Conservation (phyloP, 495 filamentous ascomycete genomes). For the Hypomontagnella monticulosa region DNA sequence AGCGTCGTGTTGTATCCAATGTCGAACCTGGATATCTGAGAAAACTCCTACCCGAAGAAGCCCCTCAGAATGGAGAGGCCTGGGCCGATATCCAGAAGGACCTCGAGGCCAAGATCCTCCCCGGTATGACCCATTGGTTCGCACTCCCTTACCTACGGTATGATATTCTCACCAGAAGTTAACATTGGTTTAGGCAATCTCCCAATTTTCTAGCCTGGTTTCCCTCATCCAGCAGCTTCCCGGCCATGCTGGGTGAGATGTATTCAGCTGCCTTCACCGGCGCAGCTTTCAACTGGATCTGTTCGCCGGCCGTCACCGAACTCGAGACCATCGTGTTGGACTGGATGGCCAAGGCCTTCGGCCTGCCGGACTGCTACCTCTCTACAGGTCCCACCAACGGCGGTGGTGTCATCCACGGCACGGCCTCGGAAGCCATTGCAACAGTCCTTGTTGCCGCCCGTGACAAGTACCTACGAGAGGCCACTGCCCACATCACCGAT, state of each 20-base stretch:
- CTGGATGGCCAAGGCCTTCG: constrained; percentile 83
- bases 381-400: constrained; percentile 77
- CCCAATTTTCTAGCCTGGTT: constrained; percentile 98
- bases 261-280: constrained; percentile 89
- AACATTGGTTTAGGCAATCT: constrained; percentile 61
- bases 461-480: constrained; percentile 76
- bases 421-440: constrained; percentile 87
- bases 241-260: constrained; percentile 91
- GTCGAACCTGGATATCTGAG: constrained; percentile 89
- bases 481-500: constrained; percentile 62
- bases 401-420: constrained; percentile 95
- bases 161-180: too few species aligned
- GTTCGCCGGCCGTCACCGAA: constrained; percentile 93
- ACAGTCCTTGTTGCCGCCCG: constrained; percentile 89
- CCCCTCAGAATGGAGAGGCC: constrained; percentile 76
- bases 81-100: constrained; percentile 87
- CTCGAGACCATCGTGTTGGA: constrained; percentile 94
- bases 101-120: constrained; percentile 88
- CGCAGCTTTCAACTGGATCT: constrained; percentile 97
- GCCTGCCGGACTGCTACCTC: constrained; percentile 77
- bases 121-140: constrained; percentile 94
- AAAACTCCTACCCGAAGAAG: constrained; percentile 76
- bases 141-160: not conserved
- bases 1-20: constrained; percentile 76
- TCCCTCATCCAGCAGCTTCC: constrained; percentile 83